Base-by-base conservation (phyloP, 1,139 yeast species). In the Yamadazyma kanchanaburiensis region DNA sequence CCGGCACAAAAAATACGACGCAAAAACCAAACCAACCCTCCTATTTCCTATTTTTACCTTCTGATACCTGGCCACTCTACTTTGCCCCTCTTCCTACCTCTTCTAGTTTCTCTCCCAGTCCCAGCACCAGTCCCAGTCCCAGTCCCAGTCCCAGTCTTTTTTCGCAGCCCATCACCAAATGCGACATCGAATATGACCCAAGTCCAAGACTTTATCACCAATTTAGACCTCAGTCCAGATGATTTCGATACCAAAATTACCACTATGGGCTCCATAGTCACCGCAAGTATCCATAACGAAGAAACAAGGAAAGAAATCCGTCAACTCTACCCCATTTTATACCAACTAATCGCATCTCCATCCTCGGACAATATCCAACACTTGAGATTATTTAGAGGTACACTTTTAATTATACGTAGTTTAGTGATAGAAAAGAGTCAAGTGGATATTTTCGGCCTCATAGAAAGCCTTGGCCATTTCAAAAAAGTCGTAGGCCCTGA, bases 381-480 rank as follows among this genome's bases (percentile, higher is more conserved):
- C 18, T 17, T 48, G 9, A 28, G 59, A 21, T 33, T 48, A 3
- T 34, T 45, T 8, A 34, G 60, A 25, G 60, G 58, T 2, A 30
- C 40, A 2, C 35, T 53, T 6, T 31, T 54, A 26, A 28, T 51
- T 4, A 25, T 42, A 12, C 27, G 60, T 20, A 53, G 51, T 33
- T 29, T 51, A 13, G 46, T 30, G 12, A 24, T 26, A 3, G 36
- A 30, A 9, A 12, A n/a, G 3, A 24, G 32, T 21, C 24, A 22
- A 7, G 15, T 37, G 9, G 32, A 30, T 6, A 15, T 34, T 6
- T 15, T 17, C n/a, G 12, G 10, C 8, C n/a, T 37, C 9, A 8
- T 31, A n/a, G 8, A n/a, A 10, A 39, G 43, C 19, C 22, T 35
- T 35, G 24, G 25, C 26, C 23, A 39, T 31, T 24, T 43, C 40